Percentiles rank a stretch among this genome's conserved stretches.
phyloP scores from a whole-genome alignment of 176 grass and related monocot species.

The Aegilops tauschii region DNA sequence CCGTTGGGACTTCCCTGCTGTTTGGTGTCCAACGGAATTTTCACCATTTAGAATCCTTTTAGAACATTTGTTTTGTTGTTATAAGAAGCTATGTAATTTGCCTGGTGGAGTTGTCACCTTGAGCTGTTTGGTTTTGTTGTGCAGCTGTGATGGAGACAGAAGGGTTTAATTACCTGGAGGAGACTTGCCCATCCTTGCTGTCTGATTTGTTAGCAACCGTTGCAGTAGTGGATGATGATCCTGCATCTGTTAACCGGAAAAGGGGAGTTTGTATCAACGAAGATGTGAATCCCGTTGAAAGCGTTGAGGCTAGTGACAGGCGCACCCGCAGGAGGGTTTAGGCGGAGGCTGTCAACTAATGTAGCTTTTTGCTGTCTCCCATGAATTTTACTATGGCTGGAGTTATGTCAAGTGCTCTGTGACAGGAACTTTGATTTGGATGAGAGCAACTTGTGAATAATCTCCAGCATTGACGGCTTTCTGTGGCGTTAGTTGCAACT shows the following conservation, averaged over 20 bases:
- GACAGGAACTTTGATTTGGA: conserved; percentile 33
- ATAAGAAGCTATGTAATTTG: background rate
- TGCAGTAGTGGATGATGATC: conserved; percentile 59
- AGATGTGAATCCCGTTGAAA: conserved; percentile 41
- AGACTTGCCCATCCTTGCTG: conserved; percentile 68
- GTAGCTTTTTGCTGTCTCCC: conserved; percentile 8
- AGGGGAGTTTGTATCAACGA: conserved; percentile 49
- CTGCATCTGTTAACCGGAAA: conserved; percentile 45
- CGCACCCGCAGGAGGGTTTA: conserved; percentile 62
- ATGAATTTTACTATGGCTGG: conserved; percentile 8
- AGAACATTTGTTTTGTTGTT: background rate
- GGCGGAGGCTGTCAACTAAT: conserved; percentile 22
- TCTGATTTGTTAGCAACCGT: conserved; percentile 84
- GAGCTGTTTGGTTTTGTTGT: conserved; percentile 24
- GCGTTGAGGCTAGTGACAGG: conserved; percentile 52
- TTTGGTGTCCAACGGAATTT: background rate
- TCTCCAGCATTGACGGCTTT: conserved; percentile 11
- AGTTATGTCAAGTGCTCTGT: conserved; percentile 24
- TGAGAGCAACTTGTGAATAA: conserved; percentile 43
- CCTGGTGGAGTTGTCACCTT: conserved; percentile 29
- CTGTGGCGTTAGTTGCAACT: conserved; percentile 2
- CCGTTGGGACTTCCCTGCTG: background rate
- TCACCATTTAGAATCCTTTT: background rate
- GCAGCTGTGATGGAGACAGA: conserved; percentile 87
- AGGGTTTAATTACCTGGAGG: conserved; percentile 88